phyloP scores from a whole-genome alignment of 331 rosid species.

The Malus hybrid region DNA sequence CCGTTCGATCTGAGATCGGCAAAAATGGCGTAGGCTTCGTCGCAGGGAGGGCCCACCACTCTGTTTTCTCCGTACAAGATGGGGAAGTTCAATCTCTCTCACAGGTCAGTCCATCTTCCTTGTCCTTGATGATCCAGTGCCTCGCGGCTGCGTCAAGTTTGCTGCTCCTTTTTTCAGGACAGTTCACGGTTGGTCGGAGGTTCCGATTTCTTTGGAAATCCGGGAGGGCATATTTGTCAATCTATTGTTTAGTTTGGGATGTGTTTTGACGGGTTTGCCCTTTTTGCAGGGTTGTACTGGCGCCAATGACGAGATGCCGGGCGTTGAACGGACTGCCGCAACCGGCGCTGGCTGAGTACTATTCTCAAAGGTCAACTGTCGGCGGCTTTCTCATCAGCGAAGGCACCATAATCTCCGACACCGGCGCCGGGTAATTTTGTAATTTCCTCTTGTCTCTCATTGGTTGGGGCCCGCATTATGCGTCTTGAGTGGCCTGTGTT shows the following conservation, averaged over 20 bases:
- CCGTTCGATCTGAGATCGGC: neutral
- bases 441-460: neutral
- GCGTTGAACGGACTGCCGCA: conserved; percentile 64
- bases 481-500: neutral
- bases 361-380: conserved; percentile 63
- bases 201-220: neutral
- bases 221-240: neutral
- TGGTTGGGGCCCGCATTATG: neutral
- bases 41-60: neutral
- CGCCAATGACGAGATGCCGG: conserved; percentile 97
- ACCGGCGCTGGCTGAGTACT: conserved; percentile 53
- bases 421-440: conserved; percentile 60
- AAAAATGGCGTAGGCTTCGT: conserved; percentile 38
- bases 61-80: conserved; percentile 66
- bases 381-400: conserved; percentile 83
- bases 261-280: conserved; percentile 3
- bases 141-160: neutral
- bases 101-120: conserved; percentile 34
- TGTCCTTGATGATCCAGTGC: neutral
- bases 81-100: conserved; percentile 68
- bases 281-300: conserved; percentile 66
- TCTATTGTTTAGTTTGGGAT: neutral
- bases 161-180: neutral
- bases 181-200: neutral
- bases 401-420: conserved; percentile 68